Evolutionary conservation across 2,329 filamentous ascomycete species (phyloP), one percentile per base, ranked within the genome.

Genomic region (Geosmithia flava): DNA sequence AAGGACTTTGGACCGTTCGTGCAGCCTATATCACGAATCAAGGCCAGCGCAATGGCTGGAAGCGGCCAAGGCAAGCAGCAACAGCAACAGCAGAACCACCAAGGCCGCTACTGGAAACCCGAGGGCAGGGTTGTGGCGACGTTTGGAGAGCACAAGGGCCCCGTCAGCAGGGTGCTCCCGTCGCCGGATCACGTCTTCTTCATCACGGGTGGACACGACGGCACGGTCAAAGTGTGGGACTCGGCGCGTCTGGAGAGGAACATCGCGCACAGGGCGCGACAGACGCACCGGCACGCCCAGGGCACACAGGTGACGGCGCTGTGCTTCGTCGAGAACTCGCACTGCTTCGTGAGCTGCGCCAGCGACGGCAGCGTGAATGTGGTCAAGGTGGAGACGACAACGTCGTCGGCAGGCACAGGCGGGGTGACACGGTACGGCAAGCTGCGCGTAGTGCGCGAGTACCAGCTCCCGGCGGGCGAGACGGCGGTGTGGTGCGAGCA

Each of bases 181-280:
- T 83, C 93, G 2, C 88, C 91, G 1, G 93, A 98, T 59, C 91
- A 98, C 61, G 70, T 83, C 4, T 98, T 98, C 67, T 98, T 98
- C 64, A 76, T 96, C 49, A 97, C 93, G 1, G 91, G 83, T 7
- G 91, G 90, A 10, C 87, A 95, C 58, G 93, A 98, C 63, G 87
- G 93, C 2, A 81, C 78, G 7, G 87, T 96, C 49, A 95, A 87
- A 59, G 76, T 98, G 5, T 98, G 93, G 93, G 93, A 98, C 65
- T 85, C 88, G 23, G 82, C 81, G 23, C 78, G 93, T 20, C 74
- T 98, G 7, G 93, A 98, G 65, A 84, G 89, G 43, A 97, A 96
- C 60, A 80, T 97, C 46, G 85, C 87, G 0, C 85, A 95, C 57
- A 80, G 89, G 42, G 89, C 93, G 27, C 78, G 91, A 20, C 87